Evolutionary conservation across 2,329 filamentous ascomycete species (phyloP).

Genomic region (Colletotrichum lentis): DNA sequence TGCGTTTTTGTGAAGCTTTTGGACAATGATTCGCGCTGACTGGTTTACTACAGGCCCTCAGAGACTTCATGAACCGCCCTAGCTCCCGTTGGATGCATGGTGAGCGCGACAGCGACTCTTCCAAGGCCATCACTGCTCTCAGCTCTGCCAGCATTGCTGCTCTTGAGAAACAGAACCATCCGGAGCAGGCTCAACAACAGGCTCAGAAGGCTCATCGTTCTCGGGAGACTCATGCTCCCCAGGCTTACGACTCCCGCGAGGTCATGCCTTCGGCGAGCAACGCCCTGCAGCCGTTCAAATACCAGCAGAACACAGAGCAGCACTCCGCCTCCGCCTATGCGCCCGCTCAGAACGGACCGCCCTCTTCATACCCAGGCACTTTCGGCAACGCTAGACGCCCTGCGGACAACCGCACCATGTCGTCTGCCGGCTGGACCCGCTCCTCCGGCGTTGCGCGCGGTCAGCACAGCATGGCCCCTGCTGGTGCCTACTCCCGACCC

Average conservation of each 20-base stretch:
- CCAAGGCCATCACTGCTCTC: constrained; percentile 22
- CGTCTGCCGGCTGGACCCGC: constrained; percentile 31
- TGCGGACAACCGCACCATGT: constrained; percentile 26
- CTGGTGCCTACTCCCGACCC: constrained; percentile 22
- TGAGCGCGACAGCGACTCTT: constrained; percentile 12
- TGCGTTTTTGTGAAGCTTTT: constrained; percentile 1
- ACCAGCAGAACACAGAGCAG: constrained; percentile 18
- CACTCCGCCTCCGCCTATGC: neutral
- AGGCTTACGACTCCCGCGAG: constrained; percentile 1
- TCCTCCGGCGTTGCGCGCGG: constrained; percentile 1
- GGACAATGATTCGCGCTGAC: neutral
- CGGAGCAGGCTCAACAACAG: constrained; percentile 2
- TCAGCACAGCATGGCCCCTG: constrained; percentile 3
- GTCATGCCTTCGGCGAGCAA: constrained; percentile 15
- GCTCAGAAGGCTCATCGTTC: neutral
- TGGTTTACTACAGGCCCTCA: constrained; percentile 13
- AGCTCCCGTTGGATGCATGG: constrained; percentile 29
- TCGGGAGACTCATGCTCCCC: neutral
- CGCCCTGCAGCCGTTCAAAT: constrained; percentile 27
- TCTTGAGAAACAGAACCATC: constrained; percentile 25
- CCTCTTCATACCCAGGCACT: constrained; percentile 25
- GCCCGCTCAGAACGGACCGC: constrained; percentile 10
- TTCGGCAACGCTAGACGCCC: constrained; percentile 20
- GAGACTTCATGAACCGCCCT: constrained; percentile 25
- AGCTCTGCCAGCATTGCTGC: constrained; percentile 34